Conservation (phyloP, 768 basidiomycete genomes). For the Cyathus striatus region DNA sequence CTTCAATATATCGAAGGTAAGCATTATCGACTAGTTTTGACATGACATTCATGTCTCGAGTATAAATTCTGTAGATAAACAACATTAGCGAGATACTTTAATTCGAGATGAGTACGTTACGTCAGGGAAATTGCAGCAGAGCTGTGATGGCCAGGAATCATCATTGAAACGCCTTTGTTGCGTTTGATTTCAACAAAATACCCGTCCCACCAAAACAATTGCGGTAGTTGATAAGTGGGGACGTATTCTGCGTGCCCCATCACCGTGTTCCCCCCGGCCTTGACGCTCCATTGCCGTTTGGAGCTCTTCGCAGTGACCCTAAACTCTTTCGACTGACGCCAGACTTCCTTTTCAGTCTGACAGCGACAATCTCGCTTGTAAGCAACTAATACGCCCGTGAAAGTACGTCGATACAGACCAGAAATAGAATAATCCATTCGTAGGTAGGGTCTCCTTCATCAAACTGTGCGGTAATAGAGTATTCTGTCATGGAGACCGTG, state of each 20-base stretch:
- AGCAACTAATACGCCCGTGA: neutral
- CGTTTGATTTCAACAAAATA: constrained; percentile 36
- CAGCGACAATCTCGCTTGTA: neutral
- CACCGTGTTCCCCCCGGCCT: constrained; percentile 13
- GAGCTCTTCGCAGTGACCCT: constrained; percentile 35
- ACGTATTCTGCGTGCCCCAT: constrained; percentile 35
- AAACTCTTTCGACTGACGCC: constrained; percentile 35
- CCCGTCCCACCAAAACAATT: constrained; percentile 39
- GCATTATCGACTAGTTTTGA: constrained; percentile 38
- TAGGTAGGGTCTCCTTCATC: constrained; percentile 33
- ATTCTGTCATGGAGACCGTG: constrained; percentile 23
- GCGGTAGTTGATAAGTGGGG: constrained; percentile 32
- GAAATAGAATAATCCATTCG: constrained; percentile 35
- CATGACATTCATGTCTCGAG: constrained; percentile 33
- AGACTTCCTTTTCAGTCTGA: constrained; percentile 38
- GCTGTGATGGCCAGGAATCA: constrained; percentile 2
- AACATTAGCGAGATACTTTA: too few relatives aligned
- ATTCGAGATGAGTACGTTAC: too few relatives aligned
- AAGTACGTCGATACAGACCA: constrained; percentile 18
- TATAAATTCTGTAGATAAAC: constrained; percentile 32
- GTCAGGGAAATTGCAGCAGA: too few relatives aligned
- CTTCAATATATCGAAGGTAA: constrained; percentile 31
- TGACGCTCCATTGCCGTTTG: constrained; percentile 32
- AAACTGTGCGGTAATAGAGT: constrained; percentile 33
- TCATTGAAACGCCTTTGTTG: constrained; percentile 6